These are phyloP conservation scores for Paramecium biaurelia DNA, from an alignment of 73 alveolate species.

Conservation along the genomic window DNA sequence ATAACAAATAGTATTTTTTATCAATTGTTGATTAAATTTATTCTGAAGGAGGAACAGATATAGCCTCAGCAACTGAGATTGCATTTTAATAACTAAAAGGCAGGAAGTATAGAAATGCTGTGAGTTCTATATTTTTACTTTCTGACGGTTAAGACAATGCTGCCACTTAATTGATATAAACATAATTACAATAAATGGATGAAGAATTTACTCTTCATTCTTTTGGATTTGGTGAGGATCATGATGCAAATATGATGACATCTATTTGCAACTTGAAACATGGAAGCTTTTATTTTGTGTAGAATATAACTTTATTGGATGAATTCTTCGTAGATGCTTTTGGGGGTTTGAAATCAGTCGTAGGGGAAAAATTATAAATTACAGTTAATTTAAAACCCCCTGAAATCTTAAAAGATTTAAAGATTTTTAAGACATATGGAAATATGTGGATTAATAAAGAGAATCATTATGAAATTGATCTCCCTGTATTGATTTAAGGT, in stretches of 20 bases:
- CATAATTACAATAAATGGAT: neutral
- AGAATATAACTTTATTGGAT: conserved; percentile 8
- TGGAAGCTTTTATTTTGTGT: conserved; percentile 71
- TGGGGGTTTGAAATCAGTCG: conserved; percentile 50
- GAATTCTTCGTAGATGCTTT: conserved; percentile 47
- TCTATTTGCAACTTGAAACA: conserved; percentile 64
- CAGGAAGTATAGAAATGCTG: conserved; percentile 67
- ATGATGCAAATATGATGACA: conserved; percentile 54
- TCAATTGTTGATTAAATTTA: neutral
- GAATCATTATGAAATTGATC: neutral
- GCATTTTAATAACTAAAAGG: conserved; percentile 64
- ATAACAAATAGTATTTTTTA: conserved; percentile 8
- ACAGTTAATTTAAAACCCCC: neutral
- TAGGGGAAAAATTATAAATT: neutral
- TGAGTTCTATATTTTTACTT: conserved; percentile 69
- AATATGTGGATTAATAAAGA: neutral
- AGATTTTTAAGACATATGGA: conserved; percentile 46
- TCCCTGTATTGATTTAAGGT: conserved; percentile 22
- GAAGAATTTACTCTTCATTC: neutral
- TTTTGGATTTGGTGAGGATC: neutral
- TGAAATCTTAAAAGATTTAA: neutral
- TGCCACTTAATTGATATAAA: neutral
- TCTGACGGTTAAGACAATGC: conserved; percentile 72
- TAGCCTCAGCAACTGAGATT: conserved; percentile 65
- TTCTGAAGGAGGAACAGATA: conserved; percentile 67